Evolutionary conservation across 2,329 filamentous ascomycete species (phyloP), one percentile per base, ranked within the genome.

Genomic region (Niveomyces coronatus): DNA sequence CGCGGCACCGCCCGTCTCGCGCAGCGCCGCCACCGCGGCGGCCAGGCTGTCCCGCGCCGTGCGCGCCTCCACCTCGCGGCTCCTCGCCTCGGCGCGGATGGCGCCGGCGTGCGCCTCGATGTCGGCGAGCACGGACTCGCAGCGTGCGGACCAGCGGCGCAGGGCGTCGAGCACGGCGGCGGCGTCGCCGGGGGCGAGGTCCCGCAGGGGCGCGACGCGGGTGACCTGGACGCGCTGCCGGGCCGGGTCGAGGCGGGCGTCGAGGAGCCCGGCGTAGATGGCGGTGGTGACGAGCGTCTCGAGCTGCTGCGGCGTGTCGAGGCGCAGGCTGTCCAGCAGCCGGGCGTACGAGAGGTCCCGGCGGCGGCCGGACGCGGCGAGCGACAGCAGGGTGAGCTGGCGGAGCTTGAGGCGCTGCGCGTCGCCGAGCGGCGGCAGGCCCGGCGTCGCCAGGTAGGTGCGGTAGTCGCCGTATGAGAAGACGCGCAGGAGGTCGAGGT

Each of bases 401-500:
- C 86, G 83, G 30, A 98, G 82, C 64, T 98, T 98, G 46, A 79
- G 72, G 30, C 70, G 64, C 64, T 98, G 91, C 38, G 74, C 67
- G 1, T 76, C 70, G 54, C 73, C 81, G 34, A 98, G 76, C 7
- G 68, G 45, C 3, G 89, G 91, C 3, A 95, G 78, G 45, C 50
- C 49, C 15, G 58, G 39, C 5, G 30, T 16, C 13, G 37, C 44
- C 16, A 48, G 53, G 66, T 94, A 95, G 49, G 81, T 75, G 43
- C 74, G 65, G 68, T 86, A 95, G 43, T 86, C 94, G 44, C 89
- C 91, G 70, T 91, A 86, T 42, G 87, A 85, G 62, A 98, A 98
- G 52, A 93, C 80, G 60, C 88, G 74, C 31, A 98, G 79, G 11
- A 94, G 71, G 2, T 67, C 74, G 35, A 91, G 69, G 60, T 85